Evolutionary conservation across 257 asterid genomes (phyloP).

Genomic region (Parsonsia alboflavescens): DNA sequence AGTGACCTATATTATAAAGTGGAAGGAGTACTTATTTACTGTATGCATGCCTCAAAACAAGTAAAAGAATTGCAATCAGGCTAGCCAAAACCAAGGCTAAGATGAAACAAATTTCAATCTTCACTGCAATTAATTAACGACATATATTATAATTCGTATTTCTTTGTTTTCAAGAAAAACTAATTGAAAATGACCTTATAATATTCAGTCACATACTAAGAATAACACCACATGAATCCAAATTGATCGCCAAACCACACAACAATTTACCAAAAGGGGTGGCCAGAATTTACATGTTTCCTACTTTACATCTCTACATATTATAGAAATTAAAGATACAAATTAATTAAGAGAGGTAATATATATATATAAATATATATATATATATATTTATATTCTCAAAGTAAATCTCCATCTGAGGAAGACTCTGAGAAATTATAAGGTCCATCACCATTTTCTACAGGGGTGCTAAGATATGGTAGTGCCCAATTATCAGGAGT

Average conservation of each 20-base stretch:
- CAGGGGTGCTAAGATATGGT: constrained; percentile 16
- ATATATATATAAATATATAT: no score
- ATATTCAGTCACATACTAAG: background rate
- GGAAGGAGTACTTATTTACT: no score
- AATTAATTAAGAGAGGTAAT: background rate
- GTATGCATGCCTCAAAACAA: no score
- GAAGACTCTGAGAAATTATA: constrained; percentile 19
- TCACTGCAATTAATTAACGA: background rate
- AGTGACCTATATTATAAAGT: no score
- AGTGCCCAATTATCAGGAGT: constrained; percentile 7
- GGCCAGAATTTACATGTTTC: constrained; percentile 12
- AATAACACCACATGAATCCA: background rate
- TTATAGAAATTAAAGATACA: background rate
- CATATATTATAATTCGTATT: no score
- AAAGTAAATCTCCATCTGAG: constrained; percentile 9
- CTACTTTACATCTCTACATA: constrained; percentile 7
- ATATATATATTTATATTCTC: no score
- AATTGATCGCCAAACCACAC: constrained; percentile 28
- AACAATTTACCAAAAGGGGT: constrained; percentile 17
- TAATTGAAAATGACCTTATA: background rate
- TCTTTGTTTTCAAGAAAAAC: background rate
- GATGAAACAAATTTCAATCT: background rate
- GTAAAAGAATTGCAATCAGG: background rate
- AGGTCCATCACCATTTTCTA: constrained; percentile 7
- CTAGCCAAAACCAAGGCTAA: no score